Evolutionary conservation across 495 filamentous ascomycete species (phyloP).

Genomic region (Schizothecium vesticola): DNA sequence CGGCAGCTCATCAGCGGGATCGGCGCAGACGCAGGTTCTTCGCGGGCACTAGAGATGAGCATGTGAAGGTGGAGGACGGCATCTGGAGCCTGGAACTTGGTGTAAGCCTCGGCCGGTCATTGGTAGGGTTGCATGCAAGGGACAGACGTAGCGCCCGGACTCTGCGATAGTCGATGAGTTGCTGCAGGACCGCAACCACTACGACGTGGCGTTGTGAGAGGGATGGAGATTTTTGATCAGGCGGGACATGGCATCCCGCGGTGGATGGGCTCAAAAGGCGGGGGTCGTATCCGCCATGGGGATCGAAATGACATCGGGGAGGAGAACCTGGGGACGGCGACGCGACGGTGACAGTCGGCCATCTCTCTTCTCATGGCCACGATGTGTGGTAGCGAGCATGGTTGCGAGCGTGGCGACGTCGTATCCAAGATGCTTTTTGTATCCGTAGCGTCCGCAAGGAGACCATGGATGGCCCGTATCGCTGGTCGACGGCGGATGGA

Average conservation of each 20-base stretch:
- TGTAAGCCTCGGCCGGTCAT: conserved; percentile 11
- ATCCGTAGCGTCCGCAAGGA: neutral
- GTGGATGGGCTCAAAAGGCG: neutral
- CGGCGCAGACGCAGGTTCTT: neutral
- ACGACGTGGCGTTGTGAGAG: neutral
- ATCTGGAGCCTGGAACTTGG: conserved; percentile 7
- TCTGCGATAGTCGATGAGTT: neutral
- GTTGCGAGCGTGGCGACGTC: neutral
- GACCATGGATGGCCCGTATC: neutral
- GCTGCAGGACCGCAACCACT: neutral
- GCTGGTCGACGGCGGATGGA: neutral
- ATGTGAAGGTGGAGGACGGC: conserved; percentile 7
- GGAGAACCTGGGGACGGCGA: neutral
- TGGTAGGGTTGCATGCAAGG: conserved; percentile 1
- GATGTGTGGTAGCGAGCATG: neutral
- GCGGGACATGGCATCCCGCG: neutral
- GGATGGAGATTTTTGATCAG: neutral
- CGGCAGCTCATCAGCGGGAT: neutral
- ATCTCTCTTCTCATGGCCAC: neutral
- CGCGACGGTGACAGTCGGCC: neutral
- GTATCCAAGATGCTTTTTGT: neutral
- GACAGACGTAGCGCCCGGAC: neutral
- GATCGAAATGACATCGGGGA: neutral
- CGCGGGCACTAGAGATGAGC: neutral
- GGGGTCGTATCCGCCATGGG: neutral